phyloP scores from a whole-genome alignment of 345 rosid species.

The Eucalyptus dawsonii region DNA sequence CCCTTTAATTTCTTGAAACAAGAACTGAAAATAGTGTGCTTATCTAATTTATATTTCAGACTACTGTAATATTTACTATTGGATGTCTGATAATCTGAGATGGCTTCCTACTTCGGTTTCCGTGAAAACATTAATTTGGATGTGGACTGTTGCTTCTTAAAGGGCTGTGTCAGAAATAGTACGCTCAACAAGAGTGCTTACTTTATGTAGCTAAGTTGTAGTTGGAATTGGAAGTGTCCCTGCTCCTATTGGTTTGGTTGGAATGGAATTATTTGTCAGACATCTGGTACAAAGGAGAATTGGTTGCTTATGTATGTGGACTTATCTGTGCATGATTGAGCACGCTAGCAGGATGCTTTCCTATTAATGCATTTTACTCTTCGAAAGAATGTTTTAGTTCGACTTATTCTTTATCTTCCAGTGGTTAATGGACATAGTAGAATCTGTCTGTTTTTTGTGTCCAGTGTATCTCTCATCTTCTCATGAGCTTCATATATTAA shows the following conservation, averaged over 20 bases:
- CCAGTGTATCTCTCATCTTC: neutral
- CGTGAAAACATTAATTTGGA: neutral
- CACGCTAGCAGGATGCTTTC: neutral
- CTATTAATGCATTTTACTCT: neutral
- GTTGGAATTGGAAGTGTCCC: neutral
- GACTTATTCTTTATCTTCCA: neutral
- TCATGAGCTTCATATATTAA: neutral
- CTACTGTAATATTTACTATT: no score
- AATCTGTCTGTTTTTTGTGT: neutral
- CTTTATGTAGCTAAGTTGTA: neutral
- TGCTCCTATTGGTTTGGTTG: neutral
- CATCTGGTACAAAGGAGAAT: neutral
- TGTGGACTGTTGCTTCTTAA: neutral
- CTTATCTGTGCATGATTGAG: neutral
- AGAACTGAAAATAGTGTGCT: neutral
- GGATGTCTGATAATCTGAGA: neutral
- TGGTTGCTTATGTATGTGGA: neutral
- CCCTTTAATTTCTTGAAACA: neutral
- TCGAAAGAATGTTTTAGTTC: neutral
- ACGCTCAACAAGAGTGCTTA: neutral
- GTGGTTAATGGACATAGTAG: neutral
- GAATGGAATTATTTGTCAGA: neutral
- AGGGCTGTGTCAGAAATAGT: neutral
- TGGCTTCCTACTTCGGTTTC: neutral
- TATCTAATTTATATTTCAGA: neutral